phyloP scores from a whole-genome alignment of 1,284 basidiomycete genomes.

The Cutaneotrichosporon cavernicola region DNA sequence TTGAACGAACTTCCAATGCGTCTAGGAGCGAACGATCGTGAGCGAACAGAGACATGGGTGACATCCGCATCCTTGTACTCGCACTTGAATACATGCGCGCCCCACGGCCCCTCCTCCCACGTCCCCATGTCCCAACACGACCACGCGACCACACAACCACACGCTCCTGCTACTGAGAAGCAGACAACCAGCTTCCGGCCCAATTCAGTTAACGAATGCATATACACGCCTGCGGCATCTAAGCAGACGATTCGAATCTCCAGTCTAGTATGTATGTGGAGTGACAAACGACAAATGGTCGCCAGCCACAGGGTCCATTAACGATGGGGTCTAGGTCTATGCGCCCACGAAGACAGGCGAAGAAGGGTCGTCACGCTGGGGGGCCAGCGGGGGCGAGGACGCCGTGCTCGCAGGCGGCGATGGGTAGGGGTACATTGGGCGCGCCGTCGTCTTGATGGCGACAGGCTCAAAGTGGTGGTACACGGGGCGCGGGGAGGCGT shows the following conservation, averaged over 20 bases:
- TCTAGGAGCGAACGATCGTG: too few species aligned
- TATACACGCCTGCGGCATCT: conserved; percentile 7
- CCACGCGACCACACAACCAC: too few species aligned
- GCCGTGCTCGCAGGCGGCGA: conserved; percentile 45
- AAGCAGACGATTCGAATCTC: conserved; percentile 1
- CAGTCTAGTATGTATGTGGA: not conserved
- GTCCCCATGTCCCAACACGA: too few species aligned
- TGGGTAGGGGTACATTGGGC: conserved; percentile 34
- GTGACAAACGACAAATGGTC: not conserved
- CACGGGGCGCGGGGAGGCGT: conserved; percentile 41
- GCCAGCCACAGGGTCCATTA: not conserved
- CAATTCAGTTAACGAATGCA: not conserved
- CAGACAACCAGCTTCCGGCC: not conserved
- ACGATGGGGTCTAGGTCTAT: not conserved
- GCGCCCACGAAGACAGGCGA: conserved; percentile 7
- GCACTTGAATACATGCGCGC: too few species aligned
- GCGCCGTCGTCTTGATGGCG: conserved; percentile 36
- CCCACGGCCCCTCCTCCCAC: too few species aligned
- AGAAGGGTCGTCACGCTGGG: conserved; percentile 5
- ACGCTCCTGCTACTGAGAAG: too few species aligned
- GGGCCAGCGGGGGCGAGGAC: conserved; percentile 35
- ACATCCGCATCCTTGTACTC: too few species aligned
- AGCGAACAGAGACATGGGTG: too few species aligned
- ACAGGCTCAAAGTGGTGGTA: conserved; percentile 29
- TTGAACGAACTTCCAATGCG: too few species aligned